A percentile compares a stretch with the other conserved stretches of the same genome.
These are phyloP conservation scores for Tetrahymena thermophila DNA, from an alignment of 73 alveolate genomes.

Conservation along the genomic window DNA sequence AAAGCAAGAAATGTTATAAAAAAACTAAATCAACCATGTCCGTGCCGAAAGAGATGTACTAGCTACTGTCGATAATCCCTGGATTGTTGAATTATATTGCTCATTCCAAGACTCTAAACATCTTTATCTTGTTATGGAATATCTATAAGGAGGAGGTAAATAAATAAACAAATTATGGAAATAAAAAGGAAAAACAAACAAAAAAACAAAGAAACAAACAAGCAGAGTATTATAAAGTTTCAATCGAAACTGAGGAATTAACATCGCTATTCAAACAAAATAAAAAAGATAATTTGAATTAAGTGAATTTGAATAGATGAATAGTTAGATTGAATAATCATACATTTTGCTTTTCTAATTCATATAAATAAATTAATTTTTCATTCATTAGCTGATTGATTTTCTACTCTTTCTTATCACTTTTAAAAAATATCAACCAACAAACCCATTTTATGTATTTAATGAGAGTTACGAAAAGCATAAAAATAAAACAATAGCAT, in stretches of 20 bases:
- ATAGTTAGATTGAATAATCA: too few species aligned
- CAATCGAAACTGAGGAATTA: not conserved
- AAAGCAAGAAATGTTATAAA: constrained; percentile 65
- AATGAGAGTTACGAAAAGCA: too few species aligned
- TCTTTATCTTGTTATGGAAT: constrained; percentile 58
- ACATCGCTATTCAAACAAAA: not conserved
- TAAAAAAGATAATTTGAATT: not conserved
- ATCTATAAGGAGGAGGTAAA: constrained; percentile 48
- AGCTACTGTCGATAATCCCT: constrained; percentile 50
- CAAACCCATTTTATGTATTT: not conserved
- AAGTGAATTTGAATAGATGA: not conserved
- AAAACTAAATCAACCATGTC: constrained; percentile 55
- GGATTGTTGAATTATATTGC: constrained; percentile 50
- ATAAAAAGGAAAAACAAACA: not conserved
- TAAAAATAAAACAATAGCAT: too few species aligned
- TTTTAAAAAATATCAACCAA: too few species aligned
- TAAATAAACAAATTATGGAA: too few species aligned
- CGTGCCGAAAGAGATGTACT: constrained; percentile 77
- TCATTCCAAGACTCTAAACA: constrained; percentile 52
- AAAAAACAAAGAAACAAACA: too few species aligned
- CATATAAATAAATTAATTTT: too few species aligned
- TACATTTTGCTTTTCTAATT: not conserved
- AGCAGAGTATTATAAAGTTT: too few species aligned
- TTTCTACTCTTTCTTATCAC: not conserved
- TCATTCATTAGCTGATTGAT: not conserved